A percentile compares a stretch with the other conserved stretches of the same genome.
Conservation (phyloP, 2,329 filamentous ascomycete genomes). For the Ploettnerulaceae sp. region DNA sequence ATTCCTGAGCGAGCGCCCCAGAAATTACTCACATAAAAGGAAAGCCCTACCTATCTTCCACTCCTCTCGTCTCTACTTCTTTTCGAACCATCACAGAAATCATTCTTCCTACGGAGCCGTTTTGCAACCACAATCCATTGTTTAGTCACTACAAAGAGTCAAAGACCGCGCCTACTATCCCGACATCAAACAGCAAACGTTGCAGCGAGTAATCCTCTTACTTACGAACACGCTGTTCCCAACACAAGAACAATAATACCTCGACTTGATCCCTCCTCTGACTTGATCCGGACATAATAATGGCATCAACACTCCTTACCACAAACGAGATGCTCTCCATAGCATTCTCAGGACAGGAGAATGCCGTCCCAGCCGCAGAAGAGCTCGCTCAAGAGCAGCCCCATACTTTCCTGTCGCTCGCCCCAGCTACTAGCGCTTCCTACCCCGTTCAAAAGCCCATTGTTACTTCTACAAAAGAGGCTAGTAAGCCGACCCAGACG, state of each 20-base stretch:
- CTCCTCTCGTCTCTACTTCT: constrained; percentile 1
- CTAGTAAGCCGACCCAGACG: background rate
- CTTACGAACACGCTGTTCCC: background rate
- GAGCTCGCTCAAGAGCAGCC: constrained; percentile 8
- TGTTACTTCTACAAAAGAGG: constrained; percentile 1
- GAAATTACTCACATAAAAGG: constrained; percentile 8
- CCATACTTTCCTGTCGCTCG: constrained; percentile 29
- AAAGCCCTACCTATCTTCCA: constrained; percentile 2
- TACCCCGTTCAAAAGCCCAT: constrained; percentile 22
- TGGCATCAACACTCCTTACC: constrained; percentile 16
- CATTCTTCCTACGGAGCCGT: constrained; percentile 11
- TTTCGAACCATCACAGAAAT: background rate
- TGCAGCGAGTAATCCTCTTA: constrained; percentile 8
- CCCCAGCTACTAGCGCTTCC: constrained; percentile 26
- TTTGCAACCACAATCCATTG: constrained; percentile 16
- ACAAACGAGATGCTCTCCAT: constrained; percentile 15
- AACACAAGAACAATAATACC: constrained; percentile 2
- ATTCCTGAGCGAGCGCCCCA: constrained; percentile 5
- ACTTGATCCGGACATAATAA: constrained; percentile 9
- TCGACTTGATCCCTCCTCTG: constrained; percentile 2
- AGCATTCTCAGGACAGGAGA: constrained; percentile 17
- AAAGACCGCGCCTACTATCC: constrained; percentile 8
- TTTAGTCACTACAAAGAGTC: constrained; percentile 1
- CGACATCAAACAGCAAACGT: constrained; percentile 8
- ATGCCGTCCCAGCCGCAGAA: constrained; percentile 21